A percentile compares a stretch with the other conserved stretches of the same genome.
Conservation (phyloP, 306 rosid species). For the Cucurbita maxima region DNA sequence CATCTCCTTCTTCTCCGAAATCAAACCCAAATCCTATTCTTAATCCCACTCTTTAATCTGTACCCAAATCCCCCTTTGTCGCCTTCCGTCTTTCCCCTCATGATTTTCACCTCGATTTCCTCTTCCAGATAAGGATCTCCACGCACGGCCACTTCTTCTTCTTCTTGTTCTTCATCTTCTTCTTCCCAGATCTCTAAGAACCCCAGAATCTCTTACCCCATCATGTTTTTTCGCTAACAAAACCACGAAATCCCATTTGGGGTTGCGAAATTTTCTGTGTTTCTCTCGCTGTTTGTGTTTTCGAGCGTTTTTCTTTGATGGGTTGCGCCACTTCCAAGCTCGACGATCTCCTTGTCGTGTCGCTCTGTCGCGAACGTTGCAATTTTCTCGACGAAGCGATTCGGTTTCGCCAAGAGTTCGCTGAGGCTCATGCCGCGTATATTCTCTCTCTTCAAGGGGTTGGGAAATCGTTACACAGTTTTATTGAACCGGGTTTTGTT, state of each 20-base stretch:
- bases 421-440: slow-evolving; percentile 61
- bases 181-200: not conserved
- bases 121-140: not conserved
- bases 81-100: not conserved
- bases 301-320: slow-evolving; percentile 12
- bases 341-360: slow-evolving; percentile 77
- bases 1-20: not conserved
- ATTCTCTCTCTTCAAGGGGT: slow-evolving; percentile 43
- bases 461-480: slow-evolving; percentile 45
- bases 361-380: slow-evolving; percentile 63
- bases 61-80: not conserved
- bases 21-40: not conserved
- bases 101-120: not conserved
- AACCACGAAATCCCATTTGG: not conserved
- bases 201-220: not conserved
- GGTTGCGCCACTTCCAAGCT: slow-evolving; percentile 86
- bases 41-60: not conserved
- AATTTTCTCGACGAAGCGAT: slow-evolving; percentile 60
- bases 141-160: not conserved
- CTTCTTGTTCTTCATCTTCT: not conserved
- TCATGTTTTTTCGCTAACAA: not conserved
- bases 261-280: not conserved
- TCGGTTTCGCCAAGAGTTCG: slow-evolving; percentile 44
- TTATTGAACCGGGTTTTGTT: slow-evolving; percentile 31
- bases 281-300: not conserved